Base-by-base conservation (phyloP, 352 stramenopile species). In the Sclerospora graminicola region DNA sequence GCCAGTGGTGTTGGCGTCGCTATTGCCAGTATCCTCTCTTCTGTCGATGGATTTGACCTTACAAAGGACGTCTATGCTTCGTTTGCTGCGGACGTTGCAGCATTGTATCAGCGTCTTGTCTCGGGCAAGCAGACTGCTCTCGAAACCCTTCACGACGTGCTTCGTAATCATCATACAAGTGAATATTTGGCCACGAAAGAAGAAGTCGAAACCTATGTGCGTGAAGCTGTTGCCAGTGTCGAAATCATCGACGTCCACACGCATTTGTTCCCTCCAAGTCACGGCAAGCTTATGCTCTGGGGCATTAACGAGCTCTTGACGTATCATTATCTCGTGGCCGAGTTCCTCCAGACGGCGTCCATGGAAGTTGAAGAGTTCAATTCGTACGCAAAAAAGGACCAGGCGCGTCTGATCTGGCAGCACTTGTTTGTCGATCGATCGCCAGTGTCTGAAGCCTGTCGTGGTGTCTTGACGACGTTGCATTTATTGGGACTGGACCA, bases 281-380 rank as follows among this genome's bases (percentile, higher is more conserved):
- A 97, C 59, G 84, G 82, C 14, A 60, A 79, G 41, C 66, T 97
- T 21, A 96, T 93, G 73, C 73, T 95, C 0, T 96, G 83, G 81
- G 87, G 87, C 24, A 86, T 97, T 36, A 86, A 97, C 64, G 86
- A 95, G 54, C 59, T 97, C 32, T 66, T 97, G 24, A 97, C 87
- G 20, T 97, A 97, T 59, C 90, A 97, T 63, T 97, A 97, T 57
- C 63, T 97, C 8, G 88, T 97, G 13, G 84, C 88, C 2, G 90
- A 97, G 69, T 96, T 89, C 54, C 86, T 96, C 48, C 90, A 94
- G 53, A 96, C 82, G 15, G 78, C 73, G n/a, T 60, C 77, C 13
- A 66, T 82, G 11, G 59, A 71, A 26, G 75, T 84, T 5, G 76
- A 93, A 41, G 47, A 54, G 36, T 96, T 96, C 54, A 94, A 92